Evolutionary conservation across 2,329 filamentous ascomycete genomes (phyloP).

Genomic region (Lachnellula occidentalis): DNA sequence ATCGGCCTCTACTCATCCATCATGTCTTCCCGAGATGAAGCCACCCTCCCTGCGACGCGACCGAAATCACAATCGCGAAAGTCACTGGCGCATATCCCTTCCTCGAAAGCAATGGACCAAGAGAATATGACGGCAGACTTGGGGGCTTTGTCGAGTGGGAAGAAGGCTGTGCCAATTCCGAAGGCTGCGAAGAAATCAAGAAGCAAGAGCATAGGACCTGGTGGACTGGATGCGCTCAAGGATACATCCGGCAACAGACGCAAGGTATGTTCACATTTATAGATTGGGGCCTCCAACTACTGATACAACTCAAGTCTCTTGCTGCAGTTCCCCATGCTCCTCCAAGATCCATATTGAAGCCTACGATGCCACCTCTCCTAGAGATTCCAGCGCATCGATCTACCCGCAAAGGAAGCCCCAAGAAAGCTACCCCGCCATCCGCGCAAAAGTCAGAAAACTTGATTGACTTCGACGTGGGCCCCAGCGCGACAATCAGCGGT

Average conservation of each 20-base stretch:
- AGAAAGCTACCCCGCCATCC: conserved; percentile 24
- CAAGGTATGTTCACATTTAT: conserved; percentile 53
- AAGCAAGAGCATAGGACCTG: conserved; percentile 94
- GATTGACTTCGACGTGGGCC: conserved; percentile 26
- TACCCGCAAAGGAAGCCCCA: conserved; percentile 25
- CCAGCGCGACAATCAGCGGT: conserved; percentile 24
- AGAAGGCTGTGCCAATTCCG: conserved; percentile 19
- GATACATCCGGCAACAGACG: conserved; percentile 70
- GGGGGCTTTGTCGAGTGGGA: conserved; percentile 36
- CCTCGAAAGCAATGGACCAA: conserved; percentile 56
- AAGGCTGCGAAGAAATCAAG: conserved; percentile 59
- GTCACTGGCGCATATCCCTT: conserved; percentile 61
- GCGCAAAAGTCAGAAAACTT: conserved; percentile 18
- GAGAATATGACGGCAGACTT: conserved; percentile 73
- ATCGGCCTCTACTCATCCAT: conserved; percentile 11
- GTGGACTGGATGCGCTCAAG: conserved; percentile 77
- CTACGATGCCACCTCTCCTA: conserved; percentile 60
- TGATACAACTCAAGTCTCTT: conserved; percentile 24
- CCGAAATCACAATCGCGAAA: conserved; percentile 55
- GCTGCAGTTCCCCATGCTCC: conserved; percentile 35
- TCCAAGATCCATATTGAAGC: conserved; percentile 73
- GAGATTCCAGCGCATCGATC: conserved; percentile 54
- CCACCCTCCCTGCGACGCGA: conserved; percentile 50
- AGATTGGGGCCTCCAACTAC: conserved; percentile 16
- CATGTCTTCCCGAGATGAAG: conserved; percentile 39